Base-by-base conservation (phyloP, 495 filamentous ascomycete genomes). In the Staphylotrichum longicolle region DNA sequence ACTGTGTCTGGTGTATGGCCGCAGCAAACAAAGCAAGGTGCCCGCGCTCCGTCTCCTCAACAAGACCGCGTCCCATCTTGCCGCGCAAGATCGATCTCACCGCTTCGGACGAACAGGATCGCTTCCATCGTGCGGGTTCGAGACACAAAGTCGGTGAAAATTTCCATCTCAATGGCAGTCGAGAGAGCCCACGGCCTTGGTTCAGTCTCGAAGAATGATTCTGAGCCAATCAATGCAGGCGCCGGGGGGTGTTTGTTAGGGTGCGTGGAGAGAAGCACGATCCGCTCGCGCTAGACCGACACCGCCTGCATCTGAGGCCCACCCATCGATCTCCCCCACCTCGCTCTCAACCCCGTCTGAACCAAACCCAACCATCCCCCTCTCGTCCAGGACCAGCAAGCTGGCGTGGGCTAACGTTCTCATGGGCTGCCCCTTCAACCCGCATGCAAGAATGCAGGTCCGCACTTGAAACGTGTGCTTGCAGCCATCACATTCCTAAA, bases 181-280 rank as follows among this genome's bases (percentile, higher is more conserved):
- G 27, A 60, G 58, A 54, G 52, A 12, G 41, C 53, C 63, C 63
- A 58, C 15, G 15, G 39, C 27, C 30, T 52, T 63, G 62, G 62
- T 51, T 58, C 63, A 32, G 42, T 34, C 27, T 44, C 55, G 48
- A 50, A 41, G 39, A 37, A 37, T 35, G 15, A 51, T 48, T 44
- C 50, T 50, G 32, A 63, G 46, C 68, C 68, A 67, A 67, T 67
- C 32, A 63, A 30, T 58, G 34, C 41, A 49, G 46, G 57, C 33
- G 46, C 44, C 47, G 58, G 42, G 49, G 50, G 8, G 4, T 30
- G 27, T 46, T 32, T 39, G 53, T 58, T 41, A 59, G 54, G 11
- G 46, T 45, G 39, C 42, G 62, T 10, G 62, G 58, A 37, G 57
- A 55, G 37, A 63, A 56, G 45, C 57, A 47, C 45, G 52, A 60